Percentiles rank a stretch among this genome's conserved stretches.
Evolutionary conservation across 768 basidiomycete species (phyloP).

Genomic region (Boletus vermiculosoides): DNA sequence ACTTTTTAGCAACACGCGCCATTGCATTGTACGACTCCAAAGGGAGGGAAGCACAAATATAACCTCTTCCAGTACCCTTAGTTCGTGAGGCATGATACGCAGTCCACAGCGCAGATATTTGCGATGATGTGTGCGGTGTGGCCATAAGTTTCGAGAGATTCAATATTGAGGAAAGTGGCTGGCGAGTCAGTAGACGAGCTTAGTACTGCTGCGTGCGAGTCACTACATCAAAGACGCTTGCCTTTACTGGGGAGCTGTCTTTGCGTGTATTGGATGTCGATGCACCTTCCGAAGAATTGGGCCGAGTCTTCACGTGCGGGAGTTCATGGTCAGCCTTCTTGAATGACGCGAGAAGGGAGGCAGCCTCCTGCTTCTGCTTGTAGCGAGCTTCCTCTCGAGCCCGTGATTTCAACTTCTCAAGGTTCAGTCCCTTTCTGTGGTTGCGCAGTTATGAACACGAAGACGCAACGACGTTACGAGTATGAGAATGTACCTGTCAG

Average conservation of each 20-base stretch:
- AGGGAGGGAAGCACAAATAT: slow-evolving; percentile 81
- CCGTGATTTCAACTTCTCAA: slow-evolving; percentile 34
- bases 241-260: slow-evolving; percentile 70
- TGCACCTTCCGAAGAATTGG: slow-evolving; percentile 5
- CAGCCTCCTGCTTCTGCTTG: slow-evolving; percentile 30
- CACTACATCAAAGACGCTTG: slow-evolving; percentile 24
- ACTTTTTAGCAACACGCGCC: slow-evolving; percentile 57
- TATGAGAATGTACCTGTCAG: slow-evolving; percentile 17
- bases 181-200: background rate
- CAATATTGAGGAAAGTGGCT: slow-evolving; percentile 83
- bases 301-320: slow-evolving; percentile 6
- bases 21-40: slow-evolving; percentile 70
- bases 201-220: background rate
- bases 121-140: slow-evolving; percentile 65
- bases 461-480: background rate
- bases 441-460: slow-evolving; percentile 6
- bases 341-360: slow-evolving; percentile 12
- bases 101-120: slow-evolving; percentile 84
- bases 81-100: slow-evolving; percentile 84
- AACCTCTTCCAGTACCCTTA: slow-evolving; percentile 77
- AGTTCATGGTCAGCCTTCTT: slow-evolving; percentile 11
- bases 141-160: slow-evolving; percentile 69
- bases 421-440: slow-evolving; percentile 44
- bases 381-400: slow-evolving; percentile 32
- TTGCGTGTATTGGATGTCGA: slow-evolving; percentile 38